Base-by-base conservation (phyloP, 2,329 filamentous ascomycete species). In the Xylaria sp. region DNA sequence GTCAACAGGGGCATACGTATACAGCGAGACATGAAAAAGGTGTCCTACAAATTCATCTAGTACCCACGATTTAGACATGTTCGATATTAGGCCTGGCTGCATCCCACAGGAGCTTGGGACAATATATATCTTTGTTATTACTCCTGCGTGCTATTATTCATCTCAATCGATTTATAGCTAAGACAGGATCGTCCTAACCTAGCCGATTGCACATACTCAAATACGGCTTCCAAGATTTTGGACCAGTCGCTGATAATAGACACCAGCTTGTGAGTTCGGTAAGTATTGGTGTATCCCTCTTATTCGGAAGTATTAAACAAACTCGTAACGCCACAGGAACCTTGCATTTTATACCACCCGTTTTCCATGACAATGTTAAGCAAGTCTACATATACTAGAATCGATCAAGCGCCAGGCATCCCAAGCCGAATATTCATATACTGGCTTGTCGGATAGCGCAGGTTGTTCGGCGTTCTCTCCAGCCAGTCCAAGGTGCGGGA, bases 1-100 rank as follows among this genome's bases (percentile, higher is more conserved):
- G 79, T 91, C 91, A 15, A 90, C 90, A 41, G 90, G 92, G 31
- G 86, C 89, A 20, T 98, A 97, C 80, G 86, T 88, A 77, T 98
- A 94, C 81, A 83, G 84, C 60, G 91, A 93, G 86, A 93, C 91
- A 67, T 93, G 80, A 82, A 61, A 23, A 37, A 37, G 4, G 2
- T 4, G 25, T 50, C 34, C 50, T 31, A 46, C 10, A 31, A 46
- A 57, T 39, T 23, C 7, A 51, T 63, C 20, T 54, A 60, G 39
- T 41, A 50, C 31, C 18, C 44, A 34, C 18, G 8, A 25, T 31
- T 28, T 39, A 57, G 12, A 63, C n/a, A 44, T 61, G 15, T 20
- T 2, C 9, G 9, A 51, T 60, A 31, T 34, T n/a, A 46, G 59
- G 20, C 23, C 41, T n/a, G 2, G 20, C 56, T 18, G 13, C n/a